phyloP scores from a whole-genome alignment of 352 stramenopile species.

The Globisporangium recalcitrans region DNA sequence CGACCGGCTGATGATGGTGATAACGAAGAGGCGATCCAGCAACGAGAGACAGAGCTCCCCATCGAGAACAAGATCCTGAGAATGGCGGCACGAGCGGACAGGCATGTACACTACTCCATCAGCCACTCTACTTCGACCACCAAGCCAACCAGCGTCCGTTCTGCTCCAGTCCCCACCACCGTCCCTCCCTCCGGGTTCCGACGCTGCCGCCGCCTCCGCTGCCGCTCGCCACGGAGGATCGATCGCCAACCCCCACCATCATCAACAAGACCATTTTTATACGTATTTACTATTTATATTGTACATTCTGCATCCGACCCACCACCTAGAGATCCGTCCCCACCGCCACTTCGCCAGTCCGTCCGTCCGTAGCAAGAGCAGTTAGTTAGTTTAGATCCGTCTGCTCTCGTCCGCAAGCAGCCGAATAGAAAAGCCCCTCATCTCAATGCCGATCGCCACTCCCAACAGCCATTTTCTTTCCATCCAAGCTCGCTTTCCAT shows the following conservation, averaged over 20 bases:
- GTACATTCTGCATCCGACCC: constrained; percentile 6
- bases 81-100: background rate
- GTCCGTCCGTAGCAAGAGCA: no score
- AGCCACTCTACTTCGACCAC: background rate
- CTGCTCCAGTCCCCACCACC: no score
- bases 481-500: no score
- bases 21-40: background rate
- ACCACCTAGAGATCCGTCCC: background rate
- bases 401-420: background rate
- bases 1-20: background rate
- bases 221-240: no score
- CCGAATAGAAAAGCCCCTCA: background rate
- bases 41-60: background rate
- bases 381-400: background rate
- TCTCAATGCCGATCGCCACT: background rate
- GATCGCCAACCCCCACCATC: background rate
- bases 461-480: background rate
- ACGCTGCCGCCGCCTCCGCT: no score
- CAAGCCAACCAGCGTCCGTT: background rate
- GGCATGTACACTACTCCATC: constrained; percentile 6
- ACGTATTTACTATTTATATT: constrained; percentile 13
- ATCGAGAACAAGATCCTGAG: background rate
- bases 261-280: background rate
- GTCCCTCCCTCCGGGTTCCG: no score
- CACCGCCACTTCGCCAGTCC: background rate